Evolutionary conservation across 805 yeast species (phyloP), one percentile per base, ranked within the genome.

Genomic region (Candida boleticola): DNA sequence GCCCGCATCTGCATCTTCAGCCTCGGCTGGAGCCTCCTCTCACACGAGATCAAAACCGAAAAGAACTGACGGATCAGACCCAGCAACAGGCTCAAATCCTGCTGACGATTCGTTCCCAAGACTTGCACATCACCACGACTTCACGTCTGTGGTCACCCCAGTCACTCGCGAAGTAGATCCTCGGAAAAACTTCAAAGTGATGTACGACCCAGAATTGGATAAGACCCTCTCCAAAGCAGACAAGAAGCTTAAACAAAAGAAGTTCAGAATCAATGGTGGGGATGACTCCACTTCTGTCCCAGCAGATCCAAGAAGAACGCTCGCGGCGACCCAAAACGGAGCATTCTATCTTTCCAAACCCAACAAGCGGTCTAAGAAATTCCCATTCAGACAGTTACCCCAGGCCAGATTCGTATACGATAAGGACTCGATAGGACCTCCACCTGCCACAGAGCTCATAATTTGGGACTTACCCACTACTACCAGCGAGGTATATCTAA

Each of bases 351-450:
- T 68, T 29, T 57, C 54, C 20, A 70, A 68, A 45, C 69, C 67
- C 6, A 60, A 57, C 52, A 71, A 70, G 48, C 55, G 53, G 39
- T 61, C 69, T 11, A 73, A 65, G 45, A 68, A 66, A 34, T 56
- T 66, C 36, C 74, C 74, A 0, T 71, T 60, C 52, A 73, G 68
- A 46, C 68, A 68, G 16, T 60, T 74, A 13, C 71, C 74, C 0
- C 60, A 60, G 23, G 64, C 77, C 2, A 67, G 66, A 44, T 74
- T 71, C 49, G 50, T 58, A 4, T 86, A 74, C 57, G 96, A 89
- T 58, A 74, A 80, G 44, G 71, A 83, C 53, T 86, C 95, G 0
- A 56, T 87, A 10, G 95, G 93, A 0, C 82, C 84, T 0, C 78
- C 82, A 14, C 96, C 96, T 0, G 73, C 81, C 3, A 65, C 77